Evolutionary conservation across 495 filamentous ascomycete genomes (phyloP).

Genomic region (Aspergillus conjunctus): DNA sequence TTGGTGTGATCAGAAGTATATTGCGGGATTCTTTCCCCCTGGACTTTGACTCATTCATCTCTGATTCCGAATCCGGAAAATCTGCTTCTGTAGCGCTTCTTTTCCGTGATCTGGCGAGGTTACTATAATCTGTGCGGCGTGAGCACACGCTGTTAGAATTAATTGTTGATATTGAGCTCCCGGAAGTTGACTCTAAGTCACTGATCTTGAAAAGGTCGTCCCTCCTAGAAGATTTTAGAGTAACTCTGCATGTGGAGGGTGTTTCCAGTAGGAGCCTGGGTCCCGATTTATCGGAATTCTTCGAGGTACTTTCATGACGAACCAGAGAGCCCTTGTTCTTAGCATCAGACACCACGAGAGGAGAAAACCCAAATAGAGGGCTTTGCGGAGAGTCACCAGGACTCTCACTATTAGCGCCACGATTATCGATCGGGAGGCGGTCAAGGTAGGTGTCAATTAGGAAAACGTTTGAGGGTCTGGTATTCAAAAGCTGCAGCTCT

Average conservation of each 20-base stretch:
- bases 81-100: conserved; percentile 33
- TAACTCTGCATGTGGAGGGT: not conserved
- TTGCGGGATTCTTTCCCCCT: not conserved
- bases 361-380: conserved; percentile 26
- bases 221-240: too few relatives aligned
- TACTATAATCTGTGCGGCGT: conserved; percentile 14
- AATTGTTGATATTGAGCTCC: not conserved
- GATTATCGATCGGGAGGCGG: conserved; percentile 12
- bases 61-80: conserved; percentile 28
- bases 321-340: not conserved
- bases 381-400: conserved; percentile 18
- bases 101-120: conserved; percentile 18
- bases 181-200: not conserved
- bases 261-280: not conserved
- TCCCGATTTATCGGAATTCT: not conserved
- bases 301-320: not conserved
- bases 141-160: not conserved
- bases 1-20: not conserved
- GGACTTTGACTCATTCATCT: conserved; percentile 6
- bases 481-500: conserved; percentile 20
- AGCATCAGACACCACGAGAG: not conserved
- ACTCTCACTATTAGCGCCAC: not conserved
- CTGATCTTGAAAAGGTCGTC: not conserved
- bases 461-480: conserved; percentile 1
- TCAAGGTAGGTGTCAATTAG: conserved; percentile 14